Evolutionary conservation across 805 yeast species (phyloP), one percentile per base, ranked within the genome.

Genomic region (Candida anglica): DNA sequence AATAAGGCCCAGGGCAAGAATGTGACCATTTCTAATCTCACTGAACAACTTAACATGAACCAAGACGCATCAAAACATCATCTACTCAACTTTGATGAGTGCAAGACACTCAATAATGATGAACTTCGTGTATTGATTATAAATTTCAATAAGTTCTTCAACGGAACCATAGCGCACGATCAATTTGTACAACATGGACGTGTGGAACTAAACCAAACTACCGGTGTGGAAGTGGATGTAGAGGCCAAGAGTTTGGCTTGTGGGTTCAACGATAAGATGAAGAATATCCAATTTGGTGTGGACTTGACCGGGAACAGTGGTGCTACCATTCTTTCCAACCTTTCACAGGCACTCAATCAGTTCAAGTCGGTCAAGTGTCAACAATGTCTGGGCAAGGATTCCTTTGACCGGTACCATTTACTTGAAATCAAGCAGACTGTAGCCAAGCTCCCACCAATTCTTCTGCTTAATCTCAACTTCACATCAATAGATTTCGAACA

Each of bases 1-100:
- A 72, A 71, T 27, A 85, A 86, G 53, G 87, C 96, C 0, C 60
- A 72, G 10, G 93, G 95, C 0, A 73, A 75, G 24, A 86, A 84
- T 45, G 87, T 91, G 47, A 76, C 86, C 25, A 82, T 96, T 0
- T 68, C 88, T 2, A 93, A 93, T 52, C 87, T 91, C 50, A 81
- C 67, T 2, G 60, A 61, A 30, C 52, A 56, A 4, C 43, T 66
- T 34, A 58, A 50, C 35, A 47, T 58, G n/a, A 53, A 53, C 37
- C 42, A 40, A 1, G 75, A 75, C 20, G 85, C 86, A 0, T 50
- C 60, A 14, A 10, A 13, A 5, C 28, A 21, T 11, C 81, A 80
- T 0, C 60, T 86, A 10, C 45, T 79, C 2, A 75, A 76, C 33
- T 66, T 62, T 20, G 79, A 74, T 34, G 70, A 63, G 26, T 68